A percentile compares a stretch with the other conserved stretches of the same genome.
Conservation (phyloP, 2,329 filamentous ascomycete species). For the Penicillium griseofulvum region DNA sequence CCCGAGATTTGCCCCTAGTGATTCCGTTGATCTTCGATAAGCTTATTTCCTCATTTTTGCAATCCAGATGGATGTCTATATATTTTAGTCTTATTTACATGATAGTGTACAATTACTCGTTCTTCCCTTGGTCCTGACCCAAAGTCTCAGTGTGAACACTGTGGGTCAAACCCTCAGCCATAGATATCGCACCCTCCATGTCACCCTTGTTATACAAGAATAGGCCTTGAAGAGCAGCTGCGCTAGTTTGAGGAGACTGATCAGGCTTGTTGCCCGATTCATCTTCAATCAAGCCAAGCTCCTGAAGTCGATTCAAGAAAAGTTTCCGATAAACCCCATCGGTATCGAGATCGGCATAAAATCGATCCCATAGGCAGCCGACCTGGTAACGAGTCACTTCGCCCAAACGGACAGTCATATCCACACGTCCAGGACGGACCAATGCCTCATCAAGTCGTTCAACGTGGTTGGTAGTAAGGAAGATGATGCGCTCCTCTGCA, state of each 20-base stretch:
- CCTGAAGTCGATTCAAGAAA: constrained; percentile 69
- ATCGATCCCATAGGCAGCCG: constrained; percentile 84
- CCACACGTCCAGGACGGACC: constrained; percentile 85
- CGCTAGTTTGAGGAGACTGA: constrained; percentile 63
- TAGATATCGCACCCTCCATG: constrained; percentile 78
- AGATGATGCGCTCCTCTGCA: constrained; percentile 88
- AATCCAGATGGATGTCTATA: constrained; percentile 7
- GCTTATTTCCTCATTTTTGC: not conserved
- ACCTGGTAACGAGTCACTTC: constrained; percentile 86
- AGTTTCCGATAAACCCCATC: constrained; percentile 60
- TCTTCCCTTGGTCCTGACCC: constrained; percentile 15
- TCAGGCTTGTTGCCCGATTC: constrained; percentile 49
- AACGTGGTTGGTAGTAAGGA: constrained; percentile 92
- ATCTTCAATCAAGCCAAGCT: constrained; percentile 67
- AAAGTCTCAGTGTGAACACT: constrained; percentile 32
- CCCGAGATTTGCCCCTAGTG: constrained; percentile 15
- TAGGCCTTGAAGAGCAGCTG: constrained; percentile 87
- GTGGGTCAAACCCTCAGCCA: constrained; percentile 57
- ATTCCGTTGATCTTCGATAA: constrained; percentile 10
- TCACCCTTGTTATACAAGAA: constrained; percentile 95
- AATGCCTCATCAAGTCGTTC: constrained; percentile 85
- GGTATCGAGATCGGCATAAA: constrained; percentile 79
- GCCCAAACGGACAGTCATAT: constrained; percentile 87
- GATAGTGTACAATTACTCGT: constrained; percentile 21
- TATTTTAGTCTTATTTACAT: constrained; percentile 25